Base-by-base conservation (phyloP, 371 early-diverging fungal species). In the Funneliformis caledonium region DNA sequence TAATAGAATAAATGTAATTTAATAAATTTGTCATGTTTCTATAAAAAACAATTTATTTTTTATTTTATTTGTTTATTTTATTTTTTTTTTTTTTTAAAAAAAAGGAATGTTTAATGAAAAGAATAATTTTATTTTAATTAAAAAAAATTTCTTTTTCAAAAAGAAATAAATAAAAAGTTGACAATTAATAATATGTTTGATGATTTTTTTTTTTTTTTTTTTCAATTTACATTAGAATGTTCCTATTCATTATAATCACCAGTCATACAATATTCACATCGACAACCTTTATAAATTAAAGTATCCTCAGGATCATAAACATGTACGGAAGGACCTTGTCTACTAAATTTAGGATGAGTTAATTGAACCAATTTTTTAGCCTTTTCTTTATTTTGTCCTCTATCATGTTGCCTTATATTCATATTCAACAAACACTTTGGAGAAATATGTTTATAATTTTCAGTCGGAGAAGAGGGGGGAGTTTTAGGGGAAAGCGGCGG, bases 251-350 rank as follows among this genome's bases (percentile, higher is more conserved):
- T 69, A 69, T 69, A 69, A 43, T 70, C 43, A 70, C 47, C 70
- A 47, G 45, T 70, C 2, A 75, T 33, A 65, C 78, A 78, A 65
- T 78, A 19, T 14, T 78, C 78, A 61, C 78, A 78, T 68, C 22
- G 22, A 78, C 78, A 78, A 60, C 68, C 62, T 68, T 78, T 78
- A 67, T 43, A 78, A 31, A 68, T 16, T 50, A 78, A 68, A 52
- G 14, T 31, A 22, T 78, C 78, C 52, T 78, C 78, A 14, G 78
- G 78, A 19, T 78, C 78, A 78, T 62, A 78, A 5, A 26, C 42
- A 78, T 67, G 52, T 52, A 78, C 78, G 12, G 31, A 9, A 12
- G 78, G 78, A 6, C 26, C 43, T 33, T 37, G 67, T 37, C 31
- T 48, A 64, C 77, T 76, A 31, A 78, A 78, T 50, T 50, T 68